Evolutionary conservation across 2,329 filamentous ascomycete species (phyloP).

Genomic region (Cryphonectria radicalis): DNA sequence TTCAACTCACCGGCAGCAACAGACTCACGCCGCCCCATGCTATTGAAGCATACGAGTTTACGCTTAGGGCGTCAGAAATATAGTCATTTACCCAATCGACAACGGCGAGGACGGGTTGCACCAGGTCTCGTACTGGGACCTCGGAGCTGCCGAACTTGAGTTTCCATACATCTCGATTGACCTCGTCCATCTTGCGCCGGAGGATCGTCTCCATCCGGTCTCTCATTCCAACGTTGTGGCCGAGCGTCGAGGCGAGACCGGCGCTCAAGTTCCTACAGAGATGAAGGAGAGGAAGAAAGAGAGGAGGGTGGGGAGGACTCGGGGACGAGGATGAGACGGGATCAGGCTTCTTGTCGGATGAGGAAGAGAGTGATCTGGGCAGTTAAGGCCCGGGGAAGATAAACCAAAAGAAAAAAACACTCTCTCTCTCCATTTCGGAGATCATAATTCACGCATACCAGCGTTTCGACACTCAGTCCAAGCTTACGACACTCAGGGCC

Average conservation of each 20-base stretch:
- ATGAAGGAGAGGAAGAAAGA: too few species aligned
- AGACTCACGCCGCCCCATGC: background rate
- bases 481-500: too few species aligned
- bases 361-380: too few species aligned
- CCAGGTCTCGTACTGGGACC: conserved; percentile 28
- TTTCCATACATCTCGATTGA: conserved; percentile 17
- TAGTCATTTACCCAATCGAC: conserved; percentile 30
- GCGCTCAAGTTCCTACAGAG: background rate
- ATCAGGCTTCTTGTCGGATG: too few species aligned
- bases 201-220: background rate
- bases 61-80: conserved; percentile 11
- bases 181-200: conserved; percentile 1
- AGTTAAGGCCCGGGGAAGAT: too few species aligned
- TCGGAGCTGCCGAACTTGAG: conserved; percentile 28
- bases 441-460: too few species aligned
- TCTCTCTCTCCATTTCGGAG: too few species aligned
- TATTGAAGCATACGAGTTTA: background rate
- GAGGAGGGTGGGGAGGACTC: too few species aligned
- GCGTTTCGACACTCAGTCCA: too few species aligned
- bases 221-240: background rate
- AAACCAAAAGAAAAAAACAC: too few species aligned
- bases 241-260: background rate
- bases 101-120: conserved; percentile 27
- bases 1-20: background rate
- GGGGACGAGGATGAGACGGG: too few species aligned